phyloP scores from a whole-genome alignment of 2,329 filamentous ascomycete species.

The Phialophora chinensis region DNA sequence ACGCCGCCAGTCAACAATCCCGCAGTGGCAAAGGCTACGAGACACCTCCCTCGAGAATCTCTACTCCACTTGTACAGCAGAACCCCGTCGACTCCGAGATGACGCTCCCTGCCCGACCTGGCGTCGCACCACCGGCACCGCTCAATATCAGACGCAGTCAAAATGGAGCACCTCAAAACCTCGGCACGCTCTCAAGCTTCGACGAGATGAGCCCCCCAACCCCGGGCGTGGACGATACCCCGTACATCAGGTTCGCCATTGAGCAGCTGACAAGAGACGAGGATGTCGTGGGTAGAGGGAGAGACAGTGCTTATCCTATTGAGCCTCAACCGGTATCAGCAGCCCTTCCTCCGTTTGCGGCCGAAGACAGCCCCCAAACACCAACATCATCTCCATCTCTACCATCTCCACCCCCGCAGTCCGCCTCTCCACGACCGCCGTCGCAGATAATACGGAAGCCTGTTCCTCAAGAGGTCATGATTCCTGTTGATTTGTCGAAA shows the following conservation, averaged over 20 bases:
- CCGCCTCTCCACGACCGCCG: conserved; percentile 20
- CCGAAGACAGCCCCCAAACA: conserved; percentile 8
- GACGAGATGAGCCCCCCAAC: conserved; percentile 59
- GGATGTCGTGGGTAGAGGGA: conserved; percentile 62
- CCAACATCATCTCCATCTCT: conserved; percentile 30
- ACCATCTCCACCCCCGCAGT: conserved; percentile 25
- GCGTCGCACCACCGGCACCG: conserved; percentile 34
- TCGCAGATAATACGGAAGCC: conserved; percentile 28
- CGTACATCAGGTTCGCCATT: conserved; percentile 87
- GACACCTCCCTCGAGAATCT: conserved; percentile 50
- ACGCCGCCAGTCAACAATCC: conserved; percentile 47
- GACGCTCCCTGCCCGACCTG: conserved; percentile 36
- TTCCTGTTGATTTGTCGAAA: conserved; percentile 52
- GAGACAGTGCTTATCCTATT: conserved; percentile 52
- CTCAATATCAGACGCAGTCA: conserved; percentile 28
- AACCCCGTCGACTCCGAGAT: conserved; percentile 38
- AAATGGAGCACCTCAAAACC: conserved; percentile 40
- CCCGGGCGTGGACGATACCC: conserved; percentile 81
- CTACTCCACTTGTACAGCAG: conserved; percentile 36
- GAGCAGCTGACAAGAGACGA: conserved; percentile 81
- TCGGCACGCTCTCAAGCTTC: conserved; percentile 41
- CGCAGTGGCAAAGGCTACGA: conserved; percentile 49
- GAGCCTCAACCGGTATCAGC: conserved; percentile 29
- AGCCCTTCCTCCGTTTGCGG: conserved; percentile 3
- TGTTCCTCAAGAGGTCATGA: conserved; percentile 39